phyloP scores from a whole-genome alignment of 1,284 basidiomycete species.

The Papiliotrema nemorosa region DNA sequence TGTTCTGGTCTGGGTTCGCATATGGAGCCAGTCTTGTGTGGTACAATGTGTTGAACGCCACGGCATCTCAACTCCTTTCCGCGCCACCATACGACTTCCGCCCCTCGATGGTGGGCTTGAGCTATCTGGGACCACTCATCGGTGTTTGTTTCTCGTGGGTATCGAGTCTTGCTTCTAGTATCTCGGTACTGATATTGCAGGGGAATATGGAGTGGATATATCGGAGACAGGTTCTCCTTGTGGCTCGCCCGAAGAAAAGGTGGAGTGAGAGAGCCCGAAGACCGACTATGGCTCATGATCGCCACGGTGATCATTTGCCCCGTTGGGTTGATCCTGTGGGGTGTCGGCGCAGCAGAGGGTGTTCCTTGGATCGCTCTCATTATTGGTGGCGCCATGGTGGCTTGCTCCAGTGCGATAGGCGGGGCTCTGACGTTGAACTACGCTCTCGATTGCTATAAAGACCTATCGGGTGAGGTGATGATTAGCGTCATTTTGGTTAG shows the following conservation, averaged over 20 bases:
- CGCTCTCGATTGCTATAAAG: slow-evolving; percentile 29
- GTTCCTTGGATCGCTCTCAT: slow-evolving; percentile 27
- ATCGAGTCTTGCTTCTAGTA: too few relatives aligned
- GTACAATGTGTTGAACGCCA: slow-evolving; percentile 28
- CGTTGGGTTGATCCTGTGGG: slow-evolving; percentile 25
- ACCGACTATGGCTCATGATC: slow-evolving; percentile 23
- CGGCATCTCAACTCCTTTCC: slow-evolving; percentile 13
- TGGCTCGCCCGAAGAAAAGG: slow-evolving; percentile 15
- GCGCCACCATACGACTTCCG: slow-evolving; percentile 12
- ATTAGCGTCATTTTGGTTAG: slow-evolving; percentile 22
- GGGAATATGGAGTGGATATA: slow-evolving; percentile 14
- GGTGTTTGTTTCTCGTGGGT: slow-evolving; percentile 17
- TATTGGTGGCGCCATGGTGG: slow-evolving; percentile 18
- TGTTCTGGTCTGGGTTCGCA: slow-evolving; percentile 14
- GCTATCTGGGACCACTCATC: slow-evolving; percentile 24
- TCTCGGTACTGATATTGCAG: too few relatives aligned
- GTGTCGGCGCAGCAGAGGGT: slow-evolving; percentile 22
- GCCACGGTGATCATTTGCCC: slow-evolving; percentile 21
- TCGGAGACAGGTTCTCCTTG: slow-evolving; percentile 18
- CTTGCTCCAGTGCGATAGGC: slow-evolving; percentile 17
- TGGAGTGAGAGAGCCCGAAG: slow-evolving; percentile 34
- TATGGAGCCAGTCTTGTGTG: slow-evolving; percentile 23
- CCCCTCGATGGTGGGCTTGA: slow-evolving; percentile 19
- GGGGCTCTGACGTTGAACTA: slow-evolving; percentile 28
- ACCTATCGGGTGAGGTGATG: slow-evolving; percentile 22